phyloP scores from a whole-genome alignment of 164 flowering plant genomes.

The Piper longum region DNA sequence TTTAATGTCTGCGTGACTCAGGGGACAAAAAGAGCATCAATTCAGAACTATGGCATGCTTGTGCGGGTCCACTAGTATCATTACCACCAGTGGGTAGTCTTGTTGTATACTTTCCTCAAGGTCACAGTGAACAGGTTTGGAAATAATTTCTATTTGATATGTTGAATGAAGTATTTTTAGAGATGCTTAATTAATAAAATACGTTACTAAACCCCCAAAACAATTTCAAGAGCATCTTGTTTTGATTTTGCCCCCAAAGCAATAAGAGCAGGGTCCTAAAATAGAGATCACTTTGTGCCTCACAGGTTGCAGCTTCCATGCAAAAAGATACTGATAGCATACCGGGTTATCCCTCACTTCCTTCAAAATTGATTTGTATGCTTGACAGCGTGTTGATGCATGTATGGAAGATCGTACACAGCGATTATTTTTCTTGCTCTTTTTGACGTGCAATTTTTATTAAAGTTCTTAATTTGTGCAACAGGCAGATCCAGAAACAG shows the following conservation, averaged over 20 bases:
- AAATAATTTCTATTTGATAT: no score
- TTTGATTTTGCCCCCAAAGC: not conserved
- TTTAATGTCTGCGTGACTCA: slow-evolving; percentile 11
- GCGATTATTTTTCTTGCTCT: not conserved
- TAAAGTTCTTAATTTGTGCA: not conserved
- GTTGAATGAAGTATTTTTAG: no score
- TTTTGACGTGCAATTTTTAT: slow-evolving; percentile 1
- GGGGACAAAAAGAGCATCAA: slow-evolving; percentile 74
- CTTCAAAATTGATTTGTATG: slow-evolving; percentile 85
- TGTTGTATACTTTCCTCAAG: slow-evolving; percentile 96
- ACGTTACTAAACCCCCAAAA: no score
- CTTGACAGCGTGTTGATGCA: slow-evolving; percentile 83
- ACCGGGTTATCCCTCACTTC: slow-evolving; percentile 90
- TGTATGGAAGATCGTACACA: slow-evolving; percentile 31
- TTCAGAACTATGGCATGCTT: slow-evolving; percentile 98
- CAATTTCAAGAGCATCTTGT: not conserved
- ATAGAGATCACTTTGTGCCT: not conserved
- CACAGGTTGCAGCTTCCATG: slow-evolving; percentile 98
- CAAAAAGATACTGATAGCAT: slow-evolving; percentile 74
- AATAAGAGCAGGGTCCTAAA: not conserved
- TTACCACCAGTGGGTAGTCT: slow-evolving; percentile 92
- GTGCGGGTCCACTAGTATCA: slow-evolving; percentile 94
- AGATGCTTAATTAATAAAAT: no score
- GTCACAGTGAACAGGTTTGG: slow-evolving; percentile 91
- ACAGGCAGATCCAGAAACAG: slow-evolving; percentile 93